Evolutionary conservation across 768 basidiomycete genomes (phyloP).

Genomic region (Leucocoprinus leucothites): DNA sequence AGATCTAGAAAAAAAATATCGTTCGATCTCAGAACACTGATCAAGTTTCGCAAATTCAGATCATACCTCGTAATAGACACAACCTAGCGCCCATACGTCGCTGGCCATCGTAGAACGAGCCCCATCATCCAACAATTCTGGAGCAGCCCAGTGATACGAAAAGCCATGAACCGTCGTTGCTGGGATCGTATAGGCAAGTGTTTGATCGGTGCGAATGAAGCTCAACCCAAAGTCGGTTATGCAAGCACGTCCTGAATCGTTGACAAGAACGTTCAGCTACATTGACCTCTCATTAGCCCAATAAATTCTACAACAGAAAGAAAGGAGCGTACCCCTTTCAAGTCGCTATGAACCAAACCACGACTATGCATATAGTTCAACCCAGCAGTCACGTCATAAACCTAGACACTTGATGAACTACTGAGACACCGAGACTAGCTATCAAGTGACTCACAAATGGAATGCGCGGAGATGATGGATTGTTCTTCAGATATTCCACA

Average conservation of each 20-base stretch:
- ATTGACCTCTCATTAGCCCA: not conserved
- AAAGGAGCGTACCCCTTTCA: conserved; percentile 17
- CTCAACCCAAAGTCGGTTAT: conserved; percentile 19
- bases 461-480: not conserved
- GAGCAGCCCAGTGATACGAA: conserved; percentile 19
- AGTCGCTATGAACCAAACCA: conserved; percentile 17
- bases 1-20: too few species aligned
- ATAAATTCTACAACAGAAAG: not conserved
- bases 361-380: conserved; percentile 15
- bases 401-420: not conserved
- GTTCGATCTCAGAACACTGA: too few species aligned
- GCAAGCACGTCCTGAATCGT: conserved; percentile 11
- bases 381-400: conserved; percentile 15
- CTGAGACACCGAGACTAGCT: not conserved
- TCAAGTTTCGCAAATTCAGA: too few species aligned
- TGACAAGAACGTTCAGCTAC: conserved; percentile 18
- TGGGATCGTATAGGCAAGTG: conserved; percentile 1
- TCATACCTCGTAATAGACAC: conserved; percentile 18
- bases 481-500: not conserved
- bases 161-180: conserved; percentile 3
- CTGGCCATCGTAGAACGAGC: conserved; percentile 1
- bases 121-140: conserved; percentile 15
- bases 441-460: conserved; percentile 1
- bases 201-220: conserved; percentile 9
- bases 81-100: conserved; percentile 19